A percentile compares a stretch with the other conserved stretches of the same genome.
These are phyloP conservation scores for Penicillium sp. DNA, from an alignment of 2,329 filamentous ascomycete genomes.

Conservation along the genomic window DNA sequence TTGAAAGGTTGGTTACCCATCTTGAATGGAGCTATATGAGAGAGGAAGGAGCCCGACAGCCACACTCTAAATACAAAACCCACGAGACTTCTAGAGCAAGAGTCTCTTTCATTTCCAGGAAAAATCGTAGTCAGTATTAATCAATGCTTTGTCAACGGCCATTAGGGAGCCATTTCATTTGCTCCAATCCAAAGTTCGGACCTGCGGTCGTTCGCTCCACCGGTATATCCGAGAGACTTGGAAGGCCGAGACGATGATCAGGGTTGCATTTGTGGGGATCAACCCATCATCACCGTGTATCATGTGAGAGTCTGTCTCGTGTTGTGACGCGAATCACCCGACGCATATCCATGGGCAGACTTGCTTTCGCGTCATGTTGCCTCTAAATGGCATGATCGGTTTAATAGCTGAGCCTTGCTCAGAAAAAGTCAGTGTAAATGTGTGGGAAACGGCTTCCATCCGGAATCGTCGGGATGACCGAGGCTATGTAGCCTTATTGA, in stretches of 20 bases:
- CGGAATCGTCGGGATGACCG: too few species aligned
- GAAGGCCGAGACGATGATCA: not conserved
- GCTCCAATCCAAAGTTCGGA: not conserved
- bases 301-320: too few species aligned
- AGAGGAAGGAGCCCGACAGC: too few species aligned
- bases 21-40: not conserved
- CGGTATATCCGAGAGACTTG: not conserved
- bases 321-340: not conserved
- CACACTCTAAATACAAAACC: too few species aligned
- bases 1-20: conserved; percentile 13
- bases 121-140: not conserved
- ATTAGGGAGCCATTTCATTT: not conserved
- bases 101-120: too few species aligned
- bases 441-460: not conserved
- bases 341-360: not conserved
- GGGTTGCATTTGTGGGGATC: too few species aligned
- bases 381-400: not conserved
- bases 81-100: too few species aligned
- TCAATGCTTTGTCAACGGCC: not conserved
- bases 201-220: not conserved
- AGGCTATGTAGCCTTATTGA: not conserved
- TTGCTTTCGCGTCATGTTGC: not conserved
- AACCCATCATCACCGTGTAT: too few species aligned
- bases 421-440: not conserved
- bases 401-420: not conserved